These are phyloP conservation scores for Trichosporon inkin DNA, from an alignment of 1,284 basidiomycete species.

Conservation along the genomic window DNA sequence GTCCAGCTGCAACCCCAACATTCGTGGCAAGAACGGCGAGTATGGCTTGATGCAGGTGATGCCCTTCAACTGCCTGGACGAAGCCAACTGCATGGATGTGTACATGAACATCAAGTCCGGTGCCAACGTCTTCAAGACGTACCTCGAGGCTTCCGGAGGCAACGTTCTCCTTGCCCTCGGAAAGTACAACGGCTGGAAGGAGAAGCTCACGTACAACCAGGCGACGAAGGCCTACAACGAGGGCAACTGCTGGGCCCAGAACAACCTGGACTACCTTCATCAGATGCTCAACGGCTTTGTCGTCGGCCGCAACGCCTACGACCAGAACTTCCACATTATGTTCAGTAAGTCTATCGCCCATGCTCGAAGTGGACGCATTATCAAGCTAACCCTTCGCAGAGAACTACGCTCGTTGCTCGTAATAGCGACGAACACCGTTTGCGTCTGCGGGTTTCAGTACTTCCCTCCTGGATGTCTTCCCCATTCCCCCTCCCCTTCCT, in stretches of 20 bases:
- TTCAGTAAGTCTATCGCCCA: not conserved
- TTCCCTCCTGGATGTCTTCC: not conserved
- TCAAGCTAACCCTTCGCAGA: not conserved
- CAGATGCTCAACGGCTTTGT: conserved; percentile 69
- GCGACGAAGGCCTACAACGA: conserved; percentile 2
- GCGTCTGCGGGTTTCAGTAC: no score
- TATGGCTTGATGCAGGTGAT: conserved; percentile 81
- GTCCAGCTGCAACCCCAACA: conserved; percentile 65
- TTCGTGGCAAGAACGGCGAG: conserved; percentile 71
- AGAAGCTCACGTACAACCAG: conserved; percentile 56
- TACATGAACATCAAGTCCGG: conserved; percentile 59
- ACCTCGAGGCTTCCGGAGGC: conserved; percentile 53
- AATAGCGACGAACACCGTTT: no score
- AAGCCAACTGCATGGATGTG: conserved; percentile 52
- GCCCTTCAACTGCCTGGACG: conserved; percentile 67
- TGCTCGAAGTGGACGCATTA: not conserved
- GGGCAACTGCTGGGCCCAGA: conserved; percentile 62
- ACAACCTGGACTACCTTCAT: conserved; percentile 59
- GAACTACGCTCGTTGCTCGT: not conserved
- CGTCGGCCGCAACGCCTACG: conserved; percentile 3
- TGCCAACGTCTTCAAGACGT: conserved; percentile 27
- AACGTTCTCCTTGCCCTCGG: conserved; percentile 63
- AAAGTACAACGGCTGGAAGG: conserved; percentile 72
- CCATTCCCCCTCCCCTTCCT: not conserved
- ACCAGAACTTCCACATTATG: not conserved